Base-by-base conservation (phyloP, 805 yeast species). In the Ogataea zsoltii region DNA sequence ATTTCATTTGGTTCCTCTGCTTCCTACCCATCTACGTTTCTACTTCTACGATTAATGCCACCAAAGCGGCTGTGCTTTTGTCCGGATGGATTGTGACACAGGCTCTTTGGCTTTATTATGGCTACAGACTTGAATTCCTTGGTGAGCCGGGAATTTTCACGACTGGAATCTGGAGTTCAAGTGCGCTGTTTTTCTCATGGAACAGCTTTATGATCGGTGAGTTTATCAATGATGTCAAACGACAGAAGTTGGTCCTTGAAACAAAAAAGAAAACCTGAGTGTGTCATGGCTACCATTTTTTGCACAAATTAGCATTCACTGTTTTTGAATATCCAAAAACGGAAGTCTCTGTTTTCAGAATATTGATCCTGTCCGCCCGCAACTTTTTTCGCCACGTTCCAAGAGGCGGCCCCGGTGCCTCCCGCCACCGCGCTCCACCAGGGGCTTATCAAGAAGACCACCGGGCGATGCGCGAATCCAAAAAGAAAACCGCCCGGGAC, bases 1-100 rank as follows among this genome's bases (percentile, higher is more conserved):
- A 94, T 66, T 94, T 94, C 66, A 80, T 92, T 50, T 94, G 99
- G 99, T 94, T 85, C 59, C 68, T 94, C 55, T 86, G 90, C 12
- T 80, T 91, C 53, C 64, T 92, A 34, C 98, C 99, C 2, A 79
- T 87, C 44, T 83, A 71, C 56, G 61, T 89, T 7, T 70, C 83
- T 2, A 60, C 67, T 7, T 71, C 88, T 0, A 62, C 57, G 2
- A 52, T 75, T 3, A 45, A 64, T 1, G 46, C 67, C 0, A 49
- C 37, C 7, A 68, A 65, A 40, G 87, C 86, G 1, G 2, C 72
- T 0, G 12, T 65, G 0, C 69, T 77, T 32, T 49, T 80, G 1
- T 45, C 61, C 0, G 58, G 80, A 4, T 94, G 99, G 99, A 63
- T 84, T 0, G 43, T 66, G 0, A 67, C 88, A 0, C 97, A 92